These are phyloP conservation scores for Phialocephala sp. DNA, from an alignment of 2,329 filamentous ascomycete genomes.

Conservation along the genomic window DNA sequence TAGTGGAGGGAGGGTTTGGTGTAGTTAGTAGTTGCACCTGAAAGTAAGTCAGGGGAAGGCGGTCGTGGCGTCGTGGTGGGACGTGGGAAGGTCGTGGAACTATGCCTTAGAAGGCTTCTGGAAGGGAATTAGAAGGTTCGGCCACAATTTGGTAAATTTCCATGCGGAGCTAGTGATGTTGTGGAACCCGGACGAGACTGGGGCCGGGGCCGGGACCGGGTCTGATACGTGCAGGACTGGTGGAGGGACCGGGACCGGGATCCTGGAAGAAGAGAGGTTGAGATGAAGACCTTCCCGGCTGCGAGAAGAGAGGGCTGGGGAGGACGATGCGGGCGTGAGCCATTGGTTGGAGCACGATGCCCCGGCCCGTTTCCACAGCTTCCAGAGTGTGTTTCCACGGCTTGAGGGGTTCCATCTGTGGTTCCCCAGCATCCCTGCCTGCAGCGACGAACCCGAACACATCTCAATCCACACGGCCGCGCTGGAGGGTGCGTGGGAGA, in stretches of 20 bases:
- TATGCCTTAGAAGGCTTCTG: slow-evolving; percentile 15
- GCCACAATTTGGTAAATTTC: not conserved
- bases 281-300: not conserved
- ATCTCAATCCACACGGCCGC: slow-evolving; percentile 7
- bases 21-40: not conserved
- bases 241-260: not conserved
- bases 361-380: slow-evolving; percentile 14
- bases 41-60: not conserved
- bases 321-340: not conserved
- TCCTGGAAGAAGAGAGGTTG: not conserved
- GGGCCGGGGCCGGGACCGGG: no score
- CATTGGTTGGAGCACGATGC: not conserved
- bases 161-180: not conserved
- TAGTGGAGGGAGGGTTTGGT: not conserved
- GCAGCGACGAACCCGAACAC: no score
- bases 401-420: slow-evolving; percentile 20
- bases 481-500: no score
- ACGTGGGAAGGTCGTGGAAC: not conserved
- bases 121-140: slow-evolving; percentile 15
- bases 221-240: no score
- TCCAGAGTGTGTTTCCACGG: slow-evolving; percentile 21
- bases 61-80: no score
- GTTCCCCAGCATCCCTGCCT: slow-evolving; percentile 13
- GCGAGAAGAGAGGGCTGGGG: no score
- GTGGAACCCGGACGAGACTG: not conserved